These are phyloP conservation scores for Umbelopsis isabellina DNA, from an alignment of 192 early-diverging fungal genomes.

Conservation along the genomic window DNA sequence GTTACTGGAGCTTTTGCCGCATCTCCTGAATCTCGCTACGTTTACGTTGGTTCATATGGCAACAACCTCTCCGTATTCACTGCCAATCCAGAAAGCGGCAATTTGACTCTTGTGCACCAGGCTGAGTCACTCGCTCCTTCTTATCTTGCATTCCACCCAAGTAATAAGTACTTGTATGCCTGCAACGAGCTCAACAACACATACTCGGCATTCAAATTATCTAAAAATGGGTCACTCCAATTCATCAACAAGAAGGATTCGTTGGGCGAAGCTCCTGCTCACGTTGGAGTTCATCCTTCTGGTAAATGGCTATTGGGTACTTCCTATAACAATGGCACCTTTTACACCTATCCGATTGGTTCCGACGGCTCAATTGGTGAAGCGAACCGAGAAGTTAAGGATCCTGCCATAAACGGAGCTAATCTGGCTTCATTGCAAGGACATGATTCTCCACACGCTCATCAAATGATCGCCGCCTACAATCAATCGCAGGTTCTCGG, in stretches of 20 bases:
- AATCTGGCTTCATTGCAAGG: background rate
- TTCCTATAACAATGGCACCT: background rate
- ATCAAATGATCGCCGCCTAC: background rate
- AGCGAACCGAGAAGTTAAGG: background rate
- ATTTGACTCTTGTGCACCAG: background rate
- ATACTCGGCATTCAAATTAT: background rate
- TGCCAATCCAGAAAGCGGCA: background rate
- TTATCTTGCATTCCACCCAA: slow-evolving; percentile 4
- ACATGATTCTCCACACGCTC: slow-evolving; percentile 3
- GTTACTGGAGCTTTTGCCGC: no score
- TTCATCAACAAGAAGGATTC: slow-evolving; percentile 18
- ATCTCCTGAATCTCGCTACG: background rate
- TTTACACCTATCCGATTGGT: slow-evolving; percentile 1
- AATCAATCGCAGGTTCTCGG: slow-evolving; percentile 8
- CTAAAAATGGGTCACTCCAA: background rate
- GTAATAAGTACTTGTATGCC: slow-evolving; percentile 1
- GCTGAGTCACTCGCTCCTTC: slow-evolving; percentile 6
- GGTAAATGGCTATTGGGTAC: slow-evolving; percentile 4
- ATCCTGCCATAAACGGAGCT: background rate
- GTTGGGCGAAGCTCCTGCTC: background rate
- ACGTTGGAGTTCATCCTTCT: slow-evolving; percentile 3
- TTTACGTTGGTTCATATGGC: slow-evolving; percentile 1
- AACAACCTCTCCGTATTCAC: slow-evolving; percentile 2
- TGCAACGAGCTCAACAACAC: slow-evolving; percentile 12
- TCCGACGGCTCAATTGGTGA: background rate